phyloP scores from a whole-genome alignment of 2,329 filamentous ascomycete genomes.

The Microdochium trichocladiopsis region DNA sequence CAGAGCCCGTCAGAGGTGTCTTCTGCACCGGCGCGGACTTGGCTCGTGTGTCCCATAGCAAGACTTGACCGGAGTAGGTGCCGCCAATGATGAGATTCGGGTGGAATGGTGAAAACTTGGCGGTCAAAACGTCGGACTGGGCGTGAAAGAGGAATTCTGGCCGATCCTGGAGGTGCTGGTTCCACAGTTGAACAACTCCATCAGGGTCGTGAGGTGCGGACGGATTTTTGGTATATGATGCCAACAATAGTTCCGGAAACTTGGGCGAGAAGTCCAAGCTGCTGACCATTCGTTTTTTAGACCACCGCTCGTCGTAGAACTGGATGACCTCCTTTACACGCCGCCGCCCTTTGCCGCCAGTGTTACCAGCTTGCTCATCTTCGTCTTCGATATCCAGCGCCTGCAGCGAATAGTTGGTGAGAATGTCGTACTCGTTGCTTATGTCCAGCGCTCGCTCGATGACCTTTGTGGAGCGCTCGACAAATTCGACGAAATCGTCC shows the following conservation, averaged over 20 bases:
- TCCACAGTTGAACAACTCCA: conserved; percentile 94
- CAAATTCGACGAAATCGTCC: conserved; percentile 88
- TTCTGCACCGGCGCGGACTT: conserved; percentile 89
- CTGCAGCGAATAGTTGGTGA: conserved; percentile 87
- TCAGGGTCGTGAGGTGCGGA: conserved; percentile 90
- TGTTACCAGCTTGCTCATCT: conserved; percentile 68
- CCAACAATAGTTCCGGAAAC: conserved; percentile 86
- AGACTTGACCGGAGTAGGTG: conserved; percentile 91
- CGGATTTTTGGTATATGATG: conserved; percentile 95
- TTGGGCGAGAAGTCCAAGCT: conserved; percentile 93
- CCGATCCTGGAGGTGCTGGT: conserved; percentile 85
- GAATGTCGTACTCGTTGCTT: conserved; percentile 79
- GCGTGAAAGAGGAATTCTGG: conserved; percentile 97
- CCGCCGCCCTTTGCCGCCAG: conserved; percentile 62
- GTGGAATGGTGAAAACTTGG: conserved; percentile 98
- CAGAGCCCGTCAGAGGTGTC: conserved; percentile 88
- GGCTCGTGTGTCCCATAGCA: conserved; percentile 93
- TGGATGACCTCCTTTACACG: conserved; percentile 83
- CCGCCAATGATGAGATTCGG: conserved; percentile 94
- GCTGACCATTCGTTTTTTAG: conserved; percentile 95
- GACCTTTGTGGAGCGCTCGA: conserved; percentile 93
- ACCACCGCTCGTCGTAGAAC: conserved; percentile 93
- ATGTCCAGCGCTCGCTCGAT: conserved; percentile 88
- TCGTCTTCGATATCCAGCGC: conserved; percentile 72
- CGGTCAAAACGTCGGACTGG: conserved; percentile 89